Percentiles rank a stretch among this genome's conserved stretches.
Evolutionary conservation across 2,329 filamentous ascomycete species (phyloP).

Genomic region (Zarea fungicola): DNA sequence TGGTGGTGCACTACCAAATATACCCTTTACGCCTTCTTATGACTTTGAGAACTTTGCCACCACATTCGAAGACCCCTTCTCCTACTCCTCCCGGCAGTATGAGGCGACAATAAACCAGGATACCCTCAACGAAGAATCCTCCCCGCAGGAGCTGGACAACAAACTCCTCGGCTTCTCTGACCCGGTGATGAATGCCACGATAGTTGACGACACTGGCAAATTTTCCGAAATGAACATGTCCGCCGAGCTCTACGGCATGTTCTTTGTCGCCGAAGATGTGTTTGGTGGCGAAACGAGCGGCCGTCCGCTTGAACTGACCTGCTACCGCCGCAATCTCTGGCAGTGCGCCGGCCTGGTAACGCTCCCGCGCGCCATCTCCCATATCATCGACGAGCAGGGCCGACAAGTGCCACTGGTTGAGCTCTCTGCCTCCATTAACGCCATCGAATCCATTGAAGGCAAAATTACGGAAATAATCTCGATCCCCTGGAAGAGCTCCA

Average conservation of each 20-base stretch:
- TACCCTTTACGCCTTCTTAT: constrained; percentile 55
- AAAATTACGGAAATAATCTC: constrained; percentile 92
- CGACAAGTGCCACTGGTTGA: constrained; percentile 72
- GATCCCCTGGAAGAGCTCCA: constrained; percentile 86
- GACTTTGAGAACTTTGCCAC: constrained; percentile 56
- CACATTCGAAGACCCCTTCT: constrained; percentile 63
- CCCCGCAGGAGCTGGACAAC: constrained; percentile 56
- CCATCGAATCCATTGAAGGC: constrained; percentile 86
- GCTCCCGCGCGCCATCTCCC: constrained; percentile 65
- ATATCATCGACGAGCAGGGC: constrained; percentile 68
- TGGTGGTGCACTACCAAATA: constrained; percentile 27
- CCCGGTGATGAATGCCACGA: constrained; percentile 52
- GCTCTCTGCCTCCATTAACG: constrained; percentile 75
- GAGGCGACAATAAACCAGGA: constrained; percentile 40
- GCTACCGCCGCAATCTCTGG: constrained; percentile 91
- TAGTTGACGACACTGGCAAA: constrained; percentile 62
- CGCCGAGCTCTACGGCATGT: constrained; percentile 81
- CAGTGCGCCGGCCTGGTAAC: constrained; percentile 87
- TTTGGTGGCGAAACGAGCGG: constrained; percentile 56
- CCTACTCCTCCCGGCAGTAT: constrained; percentile 47
- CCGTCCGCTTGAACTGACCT: constrained; percentile 76
- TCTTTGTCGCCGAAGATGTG: constrained; percentile 79
- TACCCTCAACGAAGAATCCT: constrained; percentile 40
- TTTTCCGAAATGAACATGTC: constrained; percentile 61
- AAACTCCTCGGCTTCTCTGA: constrained; percentile 72